Percentiles rank a stretch among this genome's conserved stretches.
phyloP scores from a whole-genome alignment of 108 stramenopile genomes.

The Aurantiochytrium sp. region DNA sequence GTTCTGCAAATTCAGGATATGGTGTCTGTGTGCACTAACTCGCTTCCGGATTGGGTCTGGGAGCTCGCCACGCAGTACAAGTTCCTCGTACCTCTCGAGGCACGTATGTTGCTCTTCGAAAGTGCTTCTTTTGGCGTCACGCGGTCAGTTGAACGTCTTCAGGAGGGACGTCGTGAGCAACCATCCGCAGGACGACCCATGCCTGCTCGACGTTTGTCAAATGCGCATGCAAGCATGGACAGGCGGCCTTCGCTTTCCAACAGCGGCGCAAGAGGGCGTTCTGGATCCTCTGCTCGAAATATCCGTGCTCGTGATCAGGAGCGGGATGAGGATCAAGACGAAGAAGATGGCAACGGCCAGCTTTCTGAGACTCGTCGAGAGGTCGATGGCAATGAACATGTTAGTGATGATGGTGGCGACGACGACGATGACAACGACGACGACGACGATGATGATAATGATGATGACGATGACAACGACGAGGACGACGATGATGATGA shows the following conservation, averaged over 20 bases:
- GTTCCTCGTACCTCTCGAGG: neutral
- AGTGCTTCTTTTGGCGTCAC: neutral
- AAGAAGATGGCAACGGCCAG: neutral
- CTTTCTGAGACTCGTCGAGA: neutral
- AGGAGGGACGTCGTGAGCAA: neutral
- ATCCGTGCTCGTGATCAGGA: too few relatives aligned
- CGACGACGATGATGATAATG: neutral
- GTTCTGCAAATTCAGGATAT: neutral
- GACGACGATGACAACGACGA: neutral
- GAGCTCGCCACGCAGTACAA: neutral
- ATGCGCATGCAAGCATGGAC: neutral
- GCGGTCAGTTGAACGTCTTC: neutral
- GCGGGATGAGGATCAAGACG: neutral
- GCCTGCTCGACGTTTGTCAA: neutral
- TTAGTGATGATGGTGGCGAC: neutral
- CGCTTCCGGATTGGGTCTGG: neutral
- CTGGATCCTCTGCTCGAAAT: neutral
- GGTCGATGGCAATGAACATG: neutral
- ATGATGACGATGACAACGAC: neutral
- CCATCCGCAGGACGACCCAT: neutral
- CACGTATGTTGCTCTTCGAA: neutral
- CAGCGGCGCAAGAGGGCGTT: neutral
- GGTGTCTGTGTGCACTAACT: neutral
- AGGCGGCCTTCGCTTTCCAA: neutral
- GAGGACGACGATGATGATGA: neutral